phyloP scores from a whole-genome alignment of 2,329 filamentous ascomycete species.

The Aspergillus udagawae region DNA sequence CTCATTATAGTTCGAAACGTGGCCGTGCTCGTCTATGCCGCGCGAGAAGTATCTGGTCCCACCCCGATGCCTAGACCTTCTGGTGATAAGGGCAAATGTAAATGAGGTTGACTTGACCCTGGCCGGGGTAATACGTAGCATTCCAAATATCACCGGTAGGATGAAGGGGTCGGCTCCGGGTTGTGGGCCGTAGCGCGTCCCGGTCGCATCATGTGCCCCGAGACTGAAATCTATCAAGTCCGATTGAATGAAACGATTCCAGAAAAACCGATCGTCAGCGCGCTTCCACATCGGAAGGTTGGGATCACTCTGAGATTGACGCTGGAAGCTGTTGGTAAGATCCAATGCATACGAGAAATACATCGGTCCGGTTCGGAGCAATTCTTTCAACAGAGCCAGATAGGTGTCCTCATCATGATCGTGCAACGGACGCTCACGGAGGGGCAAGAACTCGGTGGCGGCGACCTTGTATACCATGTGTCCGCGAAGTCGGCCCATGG shows the following conservation, averaged over 20 bases:
- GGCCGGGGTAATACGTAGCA: slow-evolving; percentile 85
- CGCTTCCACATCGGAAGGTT: slow-evolving; percentile 80
- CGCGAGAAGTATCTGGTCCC: slow-evolving; percentile 94
- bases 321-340: slow-evolving; percentile 93
- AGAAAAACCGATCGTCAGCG: slow-evolving; percentile 97
- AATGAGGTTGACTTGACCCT: slow-evolving; percentile 79
- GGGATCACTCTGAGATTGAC: slow-evolving; percentile 73
- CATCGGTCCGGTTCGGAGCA: slow-evolving; percentile 81
- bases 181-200: slow-evolving; percentile 54
- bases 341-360: slow-evolving; percentile 98
- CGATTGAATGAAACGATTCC: slow-evolving; percentile 89
- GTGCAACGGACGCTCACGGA: slow-evolving; percentile 86
- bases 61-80: slow-evolving; percentile 80
- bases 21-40: slow-evolving; percentile 85
- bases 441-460: slow-evolving; percentile 85
- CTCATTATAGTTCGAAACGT: slow-evolving; percentile 99
- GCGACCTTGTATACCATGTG: slow-evolving; percentile 95
- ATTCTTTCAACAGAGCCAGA: slow-evolving; percentile 71
- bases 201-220: slow-evolving; percentile 47
- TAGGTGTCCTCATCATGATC: slow-evolving; percentile 95
- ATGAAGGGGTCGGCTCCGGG: slow-evolving; percentile 84
- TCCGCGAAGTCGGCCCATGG: slow-evolving; percentile 85
- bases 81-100: slow-evolving; percentile 81
- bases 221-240: slow-evolving; percentile 87
- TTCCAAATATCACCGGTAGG: slow-evolving; percentile 91